These are phyloP conservation scores for Aspergillus hortae DNA, from an alignment of 2,329 filamentous ascomycete genomes.

Conservation along the genomic window DNA sequence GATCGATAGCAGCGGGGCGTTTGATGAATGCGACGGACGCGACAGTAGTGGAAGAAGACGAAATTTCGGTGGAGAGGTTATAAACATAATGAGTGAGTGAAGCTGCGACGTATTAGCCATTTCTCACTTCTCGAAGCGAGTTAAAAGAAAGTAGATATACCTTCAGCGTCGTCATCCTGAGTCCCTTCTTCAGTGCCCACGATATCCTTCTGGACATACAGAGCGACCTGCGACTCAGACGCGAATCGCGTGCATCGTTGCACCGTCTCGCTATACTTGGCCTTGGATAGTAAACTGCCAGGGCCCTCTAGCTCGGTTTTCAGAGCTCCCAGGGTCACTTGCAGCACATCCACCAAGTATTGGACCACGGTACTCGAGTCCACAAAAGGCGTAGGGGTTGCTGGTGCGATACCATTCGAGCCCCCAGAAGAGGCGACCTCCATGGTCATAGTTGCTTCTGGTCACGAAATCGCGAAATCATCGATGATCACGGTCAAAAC, in stretches of 20 bases:
- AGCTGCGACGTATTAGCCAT: conserved; percentile 16
- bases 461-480: conserved; percentile 24
- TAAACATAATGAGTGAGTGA: conserved; percentile 60
- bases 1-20: conserved; percentile 81
- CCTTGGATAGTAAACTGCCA: conserved; percentile 76
- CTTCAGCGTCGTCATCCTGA: conserved; percentile 34
- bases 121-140: background rate
- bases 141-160: conserved; percentile 28
- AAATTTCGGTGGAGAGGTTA: conserved; percentile 76
- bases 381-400: conserved; percentile 39
- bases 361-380: conserved; percentile 69
- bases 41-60: conserved; percentile 69
- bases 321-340: conserved; percentile 70
- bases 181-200: conserved; percentile 51
- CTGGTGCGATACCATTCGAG: conserved; percentile 33
- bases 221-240: conserved; percentile 76
- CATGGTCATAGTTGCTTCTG: conserved; percentile 29
- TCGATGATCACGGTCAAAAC: conserved; percentile 17
- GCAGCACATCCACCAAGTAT: conserved; percentile 67
- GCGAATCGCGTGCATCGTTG: conserved; percentile 87
- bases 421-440: conserved; percentile 36
- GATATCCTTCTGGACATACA: conserved; percentile 84
- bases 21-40: conserved; percentile 89
- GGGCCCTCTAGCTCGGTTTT: conserved; percentile 73
- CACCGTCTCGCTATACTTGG: conserved; percentile 71